These are phyloP conservation scores for Coemansia sp. DNA, from an alignment of 192 early-diverging fungal genomes.

Conservation along the genomic window DNA sequence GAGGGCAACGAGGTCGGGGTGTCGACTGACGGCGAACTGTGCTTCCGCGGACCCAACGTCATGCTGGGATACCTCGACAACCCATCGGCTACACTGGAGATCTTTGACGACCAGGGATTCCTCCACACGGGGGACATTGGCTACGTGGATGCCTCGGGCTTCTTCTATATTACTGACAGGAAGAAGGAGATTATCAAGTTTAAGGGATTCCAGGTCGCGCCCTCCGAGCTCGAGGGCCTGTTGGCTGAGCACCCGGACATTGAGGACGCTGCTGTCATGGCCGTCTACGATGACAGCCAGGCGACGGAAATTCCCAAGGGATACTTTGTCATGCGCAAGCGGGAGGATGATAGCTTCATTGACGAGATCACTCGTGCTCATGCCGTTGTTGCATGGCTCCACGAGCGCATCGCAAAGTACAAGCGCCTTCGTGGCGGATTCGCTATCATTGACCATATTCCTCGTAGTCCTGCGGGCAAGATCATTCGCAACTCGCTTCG, in stretches of 20 bases:
- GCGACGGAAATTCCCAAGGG: conserved; percentile 77
- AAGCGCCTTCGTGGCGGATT: conserved; percentile 82
- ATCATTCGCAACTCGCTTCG: conserved; percentile 76
- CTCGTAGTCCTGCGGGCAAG: conserved; percentile 79
- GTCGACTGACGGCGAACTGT: conserved; percentile 83
- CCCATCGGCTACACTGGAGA: conserved; percentile 64
- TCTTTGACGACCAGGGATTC: conserved; percentile 74
- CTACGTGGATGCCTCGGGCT: conserved; percentile 59
- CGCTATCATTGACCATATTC: conserved; percentile 66
- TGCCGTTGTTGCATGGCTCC: conserved; percentile 57
- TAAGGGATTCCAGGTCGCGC: conserved; percentile 77
- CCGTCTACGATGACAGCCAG: conserved; percentile 61
- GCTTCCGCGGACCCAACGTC: conserved; percentile 82
- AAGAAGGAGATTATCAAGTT: conserved; percentile 91
- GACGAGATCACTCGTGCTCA: conserved; percentile 48
- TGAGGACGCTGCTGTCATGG: conserved; percentile 69
- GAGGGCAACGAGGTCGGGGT: conserved; percentile 59
- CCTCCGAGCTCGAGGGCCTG: conserved; percentile 80
- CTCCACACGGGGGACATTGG: conserved; percentile 85
- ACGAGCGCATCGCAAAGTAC: conserved; percentile 64
- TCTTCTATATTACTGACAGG: conserved; percentile 70
- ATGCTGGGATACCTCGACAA: conserved; percentile 88
- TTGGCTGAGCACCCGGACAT: conserved; percentile 69
- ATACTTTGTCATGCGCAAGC: conserved; percentile 62
- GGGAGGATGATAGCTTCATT: conserved; percentile 23